Percentiles rank a stretch among this genome's conserved stretches.
These are phyloP conservation scores for Camptophora hylomeconis DNA, from an alignment of 2,329 filamentous ascomycete species.

Conservation along the genomic window DNA sequence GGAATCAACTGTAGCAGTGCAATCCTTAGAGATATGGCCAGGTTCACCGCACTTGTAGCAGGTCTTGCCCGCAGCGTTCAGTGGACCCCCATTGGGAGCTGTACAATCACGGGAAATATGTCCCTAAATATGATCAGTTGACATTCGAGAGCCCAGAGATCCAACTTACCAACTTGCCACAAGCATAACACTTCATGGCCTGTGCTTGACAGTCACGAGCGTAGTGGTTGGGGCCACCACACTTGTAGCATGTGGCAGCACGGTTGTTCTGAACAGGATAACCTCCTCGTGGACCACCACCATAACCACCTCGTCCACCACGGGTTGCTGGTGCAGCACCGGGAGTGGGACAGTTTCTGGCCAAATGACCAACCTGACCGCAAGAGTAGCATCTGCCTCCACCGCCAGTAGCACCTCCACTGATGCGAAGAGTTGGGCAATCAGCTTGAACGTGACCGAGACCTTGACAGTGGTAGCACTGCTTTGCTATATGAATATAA, in stretches of 20 bases:
- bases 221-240: constrained; percentile 86
- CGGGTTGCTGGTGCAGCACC: constrained; percentile 54
- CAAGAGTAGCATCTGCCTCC: constrained; percentile 97
- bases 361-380: constrained; percentile 82
- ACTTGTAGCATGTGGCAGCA: constrained; percentile 56
- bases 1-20: constrained; percentile 44
- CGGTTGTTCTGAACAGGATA: constrained; percentile 35
- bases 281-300: constrained; percentile 60
- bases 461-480: constrained; percentile 99
- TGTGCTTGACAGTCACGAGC: constrained; percentile 96
- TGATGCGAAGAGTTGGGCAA: constrained; percentile 90
- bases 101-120: constrained; percentile 95
- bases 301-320: constrained; percentile 51
- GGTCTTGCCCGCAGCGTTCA: constrained; percentile 94
- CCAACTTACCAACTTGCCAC: constrained; percentile 61
- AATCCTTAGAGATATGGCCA: constrained; percentile 92
- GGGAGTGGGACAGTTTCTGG: constrained; percentile 74
- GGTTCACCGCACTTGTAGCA: constrained; percentile 96
- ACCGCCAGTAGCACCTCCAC: constrained; percentile 60
- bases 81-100: constrained; percentile 84
- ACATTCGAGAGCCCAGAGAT: background rate
- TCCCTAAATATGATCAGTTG: constrained; percentile 32
- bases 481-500: constrained; percentile 54
- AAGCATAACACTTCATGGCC: constrained; percentile 97
- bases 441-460: constrained; percentile 97